Conservation (phyloP, 2,329 filamentous ascomycete species). For the Calonectria pauciramosa region DNA sequence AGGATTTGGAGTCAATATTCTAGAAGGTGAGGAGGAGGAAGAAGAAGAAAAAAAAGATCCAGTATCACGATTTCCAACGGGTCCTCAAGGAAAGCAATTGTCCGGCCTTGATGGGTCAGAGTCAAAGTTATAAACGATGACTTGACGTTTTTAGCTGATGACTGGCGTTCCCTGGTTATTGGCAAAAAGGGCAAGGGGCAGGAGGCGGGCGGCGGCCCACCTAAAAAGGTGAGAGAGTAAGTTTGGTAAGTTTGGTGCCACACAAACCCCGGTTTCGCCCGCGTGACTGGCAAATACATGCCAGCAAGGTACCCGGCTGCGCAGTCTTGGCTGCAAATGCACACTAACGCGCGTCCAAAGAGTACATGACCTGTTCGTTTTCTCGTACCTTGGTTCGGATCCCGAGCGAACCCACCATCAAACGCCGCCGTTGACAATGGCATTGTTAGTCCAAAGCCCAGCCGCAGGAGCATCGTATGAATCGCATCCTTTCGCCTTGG, state of each 20-base stretch:
- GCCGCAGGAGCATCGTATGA: background rate
- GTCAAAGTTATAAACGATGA: conserved; percentile 4
- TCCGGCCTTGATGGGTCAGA: background rate
- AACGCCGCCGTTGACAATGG: conserved; percentile 3
- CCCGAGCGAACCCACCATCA: background rate
- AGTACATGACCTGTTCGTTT: background rate
- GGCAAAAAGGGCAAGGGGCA: conserved; percentile 3
- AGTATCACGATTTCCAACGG: background rate
- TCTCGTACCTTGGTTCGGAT: background rate
- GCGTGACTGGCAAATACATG: conserved; percentile 31
- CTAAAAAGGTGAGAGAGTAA: conserved; percentile 34
- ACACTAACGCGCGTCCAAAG: background rate
- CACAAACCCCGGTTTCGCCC: conserved; percentile 44
- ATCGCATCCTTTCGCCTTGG: background rate
- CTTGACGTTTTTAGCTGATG: conserved; percentile 13
- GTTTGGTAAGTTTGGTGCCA: conserved; percentile 27
- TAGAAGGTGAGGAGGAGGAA: background rate
- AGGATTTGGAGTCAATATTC: background rate
- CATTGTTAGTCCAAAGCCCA: background rate
- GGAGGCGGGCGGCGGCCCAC: conserved; percentile 34
- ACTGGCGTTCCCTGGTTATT: background rate
- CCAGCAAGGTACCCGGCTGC: background rate
- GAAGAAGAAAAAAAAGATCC: background rate
- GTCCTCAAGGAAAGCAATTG: background rate
- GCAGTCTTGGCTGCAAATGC: background rate